Evolutionary conservation across 2,329 filamentous ascomycete genomes (phyloP).

Genomic region (Cladosporium sphaerospermum): DNA sequence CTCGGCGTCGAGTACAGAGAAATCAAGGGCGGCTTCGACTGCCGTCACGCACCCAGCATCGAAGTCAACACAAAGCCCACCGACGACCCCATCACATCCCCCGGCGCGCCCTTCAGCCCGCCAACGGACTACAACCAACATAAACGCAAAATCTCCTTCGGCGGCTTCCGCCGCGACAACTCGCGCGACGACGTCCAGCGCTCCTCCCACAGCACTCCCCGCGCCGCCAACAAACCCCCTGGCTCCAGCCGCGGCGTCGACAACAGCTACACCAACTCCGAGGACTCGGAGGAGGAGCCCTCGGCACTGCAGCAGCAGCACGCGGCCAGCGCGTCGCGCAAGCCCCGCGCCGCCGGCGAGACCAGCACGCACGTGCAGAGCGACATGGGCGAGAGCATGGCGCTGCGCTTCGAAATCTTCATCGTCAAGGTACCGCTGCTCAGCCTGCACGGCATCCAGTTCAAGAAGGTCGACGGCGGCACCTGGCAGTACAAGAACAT

Average conservation of each 20-base stretch:
- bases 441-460: conserved; percentile 90
- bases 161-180: conserved; percentile 58
- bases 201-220: conserved; percentile 39
- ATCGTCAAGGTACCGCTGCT: conserved; percentile 96
- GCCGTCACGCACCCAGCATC: conserved; percentile 82
- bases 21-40: conserved; percentile 89
- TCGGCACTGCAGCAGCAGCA: conserved; percentile 13
- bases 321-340: conserved; percentile 18
- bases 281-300: conserved; percentile 27
- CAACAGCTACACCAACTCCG: conserved; percentile 65
- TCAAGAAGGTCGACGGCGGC: conserved; percentile 91
- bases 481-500: conserved; percentile 99
- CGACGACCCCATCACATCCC: conserved; percentile 40
- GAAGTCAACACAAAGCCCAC: conserved; percentile 56
- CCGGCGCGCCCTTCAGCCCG: conserved; percentile 49
- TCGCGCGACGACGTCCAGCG: conserved; percentile 56
- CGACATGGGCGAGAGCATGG: conserved; percentile 77
- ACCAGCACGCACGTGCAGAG: conserved; percentile 88
- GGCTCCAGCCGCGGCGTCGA: conserved; percentile 45
- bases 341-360: conserved; percentile 62
- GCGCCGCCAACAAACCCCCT: conserved; percentile 32
- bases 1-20: conserved; percentile 87
- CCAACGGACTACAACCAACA: conserved; percentile 49
- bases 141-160: conserved; percentile 76
- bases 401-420: conserved; percentile 87